Evolutionary conservation across 2,329 filamentous ascomycete species (phyloP), one percentile per base, ranked within the genome.

Genomic region (Ceratocystis lukuohia): DNA sequence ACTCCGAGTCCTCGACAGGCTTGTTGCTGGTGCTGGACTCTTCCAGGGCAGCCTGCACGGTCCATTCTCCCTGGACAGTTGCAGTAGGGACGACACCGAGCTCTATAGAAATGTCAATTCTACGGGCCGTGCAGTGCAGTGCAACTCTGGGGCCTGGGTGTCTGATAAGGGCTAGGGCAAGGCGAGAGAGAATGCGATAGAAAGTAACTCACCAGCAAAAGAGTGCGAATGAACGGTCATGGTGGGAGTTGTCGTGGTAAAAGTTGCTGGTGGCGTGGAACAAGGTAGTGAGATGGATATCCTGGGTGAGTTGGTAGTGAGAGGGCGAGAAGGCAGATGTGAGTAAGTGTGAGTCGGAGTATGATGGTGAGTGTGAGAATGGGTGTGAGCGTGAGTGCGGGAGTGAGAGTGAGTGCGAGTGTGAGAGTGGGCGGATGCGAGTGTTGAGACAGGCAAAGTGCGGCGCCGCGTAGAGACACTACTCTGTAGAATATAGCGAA

Each of bases 1-100:
- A 94, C 68, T 79, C 75, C 6, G 88, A 82, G 66, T 83, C 80
- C 70, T 86, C 80, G 28, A 77, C 72, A 1, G 83, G 83, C 61
- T 33, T 64, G 25, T 66, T 50, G 80, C 82, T 69, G 0, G 64
- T 53, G 28, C 63, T 64, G 10, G 65, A 41, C 53, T 68, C 62
- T 15, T 69, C 65, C 20, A 72, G 46, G n/a, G 68, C 71, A 37
- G 69, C 70, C 5, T 69, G 67, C 30, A 72, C 71, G 2, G 70
- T 71, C 71, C 71, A 72, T 30, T 69, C 61, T n/a, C 70, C 71
- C 33, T 70, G 59, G 15, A 71, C 68, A 62, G 69, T 64, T 37
- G 70, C 69, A 1, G 71, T 71, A 4, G 70, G 65, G 28, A 71
- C 70, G 25, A 68, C 62, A n/a, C 71, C 71, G 22, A 71, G 67